Evolutionary conservation across 139 green algal species (phyloP), one percentile per base, ranked within the genome.

Genomic region (Zygnema circumcarinatum): DNA sequence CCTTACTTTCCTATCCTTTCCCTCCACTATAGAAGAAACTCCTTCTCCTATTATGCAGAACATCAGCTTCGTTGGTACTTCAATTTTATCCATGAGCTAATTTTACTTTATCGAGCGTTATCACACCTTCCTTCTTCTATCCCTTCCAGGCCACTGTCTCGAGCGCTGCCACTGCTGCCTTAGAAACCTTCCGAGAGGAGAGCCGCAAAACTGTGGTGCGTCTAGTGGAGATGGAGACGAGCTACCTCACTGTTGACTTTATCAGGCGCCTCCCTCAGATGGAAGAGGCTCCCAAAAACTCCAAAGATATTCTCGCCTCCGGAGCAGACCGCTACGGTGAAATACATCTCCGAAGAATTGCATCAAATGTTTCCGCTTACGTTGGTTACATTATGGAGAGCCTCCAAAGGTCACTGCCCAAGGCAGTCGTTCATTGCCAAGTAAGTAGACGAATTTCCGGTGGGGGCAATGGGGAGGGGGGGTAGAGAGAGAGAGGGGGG

Each of bases 171-270:
- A 40, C 38, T 36, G 22, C 31, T 1, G 35, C 1, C 1, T 81
- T 90, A 35, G 78, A 87, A 36, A 39, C 2, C 2, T 85, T 75
- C 1, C 62, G 67, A 1, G 76, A 87, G 20, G 86, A 90, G 62
- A 69, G 72, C 2, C 29, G 72, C 29, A 39, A 39, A 32, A 74
- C 80, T 42, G 78, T 41, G 36, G 38, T 62, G 2, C 2, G 25
- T 7, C 35, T 90, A 1, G 86, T 90, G 1, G 87, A 91, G 42
- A 91, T 91, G 87, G 87, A 91, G 42, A 79, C 81, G 52, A 79
- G 33, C 22, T 88, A 88, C 54, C 35, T 91, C 53, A 84, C 81
- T 7, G 81, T 87, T 2, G 87, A 91, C 1, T 91, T 91, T 67
- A 86, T 91, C 74, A 67, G 81, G n/a, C 39, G 42, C n/a, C 54